Percentiles rank a stretch among this genome's conserved stretches.
Conservation (phyloP, 2,329 filamentous ascomycete species). For the Colletotrichum sp. region DNA sequence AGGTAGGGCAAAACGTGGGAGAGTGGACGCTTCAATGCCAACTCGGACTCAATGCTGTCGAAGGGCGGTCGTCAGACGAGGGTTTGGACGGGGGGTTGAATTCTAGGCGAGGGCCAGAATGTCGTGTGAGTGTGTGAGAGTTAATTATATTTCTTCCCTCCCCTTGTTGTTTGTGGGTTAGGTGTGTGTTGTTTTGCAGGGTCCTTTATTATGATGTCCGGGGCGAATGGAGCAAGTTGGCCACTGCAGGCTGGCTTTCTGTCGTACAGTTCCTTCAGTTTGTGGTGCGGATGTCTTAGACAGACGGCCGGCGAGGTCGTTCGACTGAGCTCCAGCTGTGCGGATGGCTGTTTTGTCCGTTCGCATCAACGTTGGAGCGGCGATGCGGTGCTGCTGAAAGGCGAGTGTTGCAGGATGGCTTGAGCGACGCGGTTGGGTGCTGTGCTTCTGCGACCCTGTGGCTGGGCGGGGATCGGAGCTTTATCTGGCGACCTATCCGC, state of each 20-base stretch:
- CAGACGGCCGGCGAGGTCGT: neutral
- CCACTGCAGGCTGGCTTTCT: neutral
- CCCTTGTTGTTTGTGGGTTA: neutral
- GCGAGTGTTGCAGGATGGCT: neutral
- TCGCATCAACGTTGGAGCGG: neutral
- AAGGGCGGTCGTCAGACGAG: neutral
- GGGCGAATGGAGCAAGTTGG: neutral
- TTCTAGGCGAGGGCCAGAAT: neutral
- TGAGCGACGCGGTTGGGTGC: neutral
- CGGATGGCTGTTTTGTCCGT: neutral
- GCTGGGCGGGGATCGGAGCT: neutral
- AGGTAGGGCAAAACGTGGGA: neutral
- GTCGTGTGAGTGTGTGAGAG: neutral
- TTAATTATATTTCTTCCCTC: neutral
- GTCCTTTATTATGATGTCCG: neutral
- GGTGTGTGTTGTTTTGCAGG: neutral
- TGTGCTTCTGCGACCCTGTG: slow-evolving; percentile 1
- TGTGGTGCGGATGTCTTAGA: neutral
- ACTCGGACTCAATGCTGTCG: neutral
- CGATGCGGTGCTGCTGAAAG: neutral
- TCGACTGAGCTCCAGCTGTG: neutral
- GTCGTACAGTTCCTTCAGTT: neutral
- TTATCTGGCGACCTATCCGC: neutral
- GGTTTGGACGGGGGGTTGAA: neutral
- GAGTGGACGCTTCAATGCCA: neutral